A percentile compares a stretch with the other conserved stretches of the same genome.
These are phyloP conservation scores for Liquidambar formosana DNA, from an alignment of 164 flowering plant genomes.

Conservation along the genomic window DNA sequence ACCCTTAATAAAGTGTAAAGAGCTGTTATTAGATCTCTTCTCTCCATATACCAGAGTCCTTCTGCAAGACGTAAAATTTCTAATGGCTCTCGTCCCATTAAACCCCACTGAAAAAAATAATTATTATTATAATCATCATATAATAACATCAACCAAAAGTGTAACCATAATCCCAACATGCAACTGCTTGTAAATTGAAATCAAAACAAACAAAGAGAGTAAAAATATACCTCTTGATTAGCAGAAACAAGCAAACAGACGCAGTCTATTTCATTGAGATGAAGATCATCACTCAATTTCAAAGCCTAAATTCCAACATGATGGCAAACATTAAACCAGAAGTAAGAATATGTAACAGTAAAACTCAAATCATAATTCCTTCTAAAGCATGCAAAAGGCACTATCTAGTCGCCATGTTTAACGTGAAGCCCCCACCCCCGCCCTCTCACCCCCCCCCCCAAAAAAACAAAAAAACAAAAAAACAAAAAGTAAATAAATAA, in stretches of 20 bases:
- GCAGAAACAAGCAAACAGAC: constrained; percentile 82
- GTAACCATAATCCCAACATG: background rate
- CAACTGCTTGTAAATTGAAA: background rate
- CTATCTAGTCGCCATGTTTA: no score
- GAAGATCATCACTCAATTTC: constrained; percentile 91
- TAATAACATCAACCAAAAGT: background rate
- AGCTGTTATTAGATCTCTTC: constrained; percentile 78
- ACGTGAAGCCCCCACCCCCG: no score
- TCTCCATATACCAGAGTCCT: constrained; percentile 99
- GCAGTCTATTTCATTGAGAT: constrained; percentile 91
- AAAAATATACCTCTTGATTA: constrained; percentile 76
- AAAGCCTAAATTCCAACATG: constrained; percentile 48
- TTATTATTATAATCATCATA: background rate
- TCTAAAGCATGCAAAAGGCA: no score
- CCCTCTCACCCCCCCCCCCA: no score
- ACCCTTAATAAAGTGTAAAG: constrained; percentile 81
- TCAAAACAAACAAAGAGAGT: background rate
- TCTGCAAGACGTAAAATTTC: constrained; percentile 87
- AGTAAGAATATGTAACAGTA: no score
- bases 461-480: no score
- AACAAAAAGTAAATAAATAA: no score
- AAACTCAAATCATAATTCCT: background rate
- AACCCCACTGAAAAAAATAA: constrained; percentile 79
- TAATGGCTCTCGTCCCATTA: constrained; percentile 80
- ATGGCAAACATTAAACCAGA: background rate